These are phyloP conservation scores for Malus hybrid DNA, from an alignment of 331 rosid species.

Conservation along the genomic window DNA sequence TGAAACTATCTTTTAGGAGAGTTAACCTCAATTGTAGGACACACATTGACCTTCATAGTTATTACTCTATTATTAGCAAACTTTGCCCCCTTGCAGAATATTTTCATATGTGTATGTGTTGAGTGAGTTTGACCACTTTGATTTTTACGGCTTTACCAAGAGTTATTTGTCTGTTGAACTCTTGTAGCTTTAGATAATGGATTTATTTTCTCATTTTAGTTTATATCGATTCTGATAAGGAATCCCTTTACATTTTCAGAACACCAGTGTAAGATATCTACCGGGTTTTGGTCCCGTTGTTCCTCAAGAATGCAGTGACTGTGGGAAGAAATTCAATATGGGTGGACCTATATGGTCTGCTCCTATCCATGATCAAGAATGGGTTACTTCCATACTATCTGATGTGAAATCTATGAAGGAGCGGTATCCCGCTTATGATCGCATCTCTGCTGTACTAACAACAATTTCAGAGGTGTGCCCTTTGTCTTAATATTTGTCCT, in stretches of 20 bases:
- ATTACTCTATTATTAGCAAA: neutral
- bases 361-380: constrained; percentile 92
- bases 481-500: neutral
- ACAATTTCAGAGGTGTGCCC: constrained; percentile 78
- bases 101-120: neutral
- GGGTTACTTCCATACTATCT: constrained; percentile 75
- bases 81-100: neutral
- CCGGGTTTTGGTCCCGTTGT: constrained; percentile 93
- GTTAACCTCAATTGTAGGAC: neutral
- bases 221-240: neutral
- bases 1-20: neutral
- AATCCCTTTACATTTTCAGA: constrained; percentile 36
- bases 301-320: constrained; percentile 80
- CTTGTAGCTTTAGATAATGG: neutral
- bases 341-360: constrained; percentile 99
- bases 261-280: constrained; percentile 71
- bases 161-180: neutral
- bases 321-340: constrained; percentile 94
- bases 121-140: neutral
- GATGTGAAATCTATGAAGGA: constrained; percentile 65
- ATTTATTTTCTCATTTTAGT: neutral
- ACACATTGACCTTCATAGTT: neutral
- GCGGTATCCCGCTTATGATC: constrained; percentile 78
- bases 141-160: neutral
- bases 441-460: constrained; percentile 79